These are phyloP conservation scores for Cordyceps cicadae DNA, from an alignment of 2,329 filamentous ascomycete species.

Conservation along the genomic window DNA sequence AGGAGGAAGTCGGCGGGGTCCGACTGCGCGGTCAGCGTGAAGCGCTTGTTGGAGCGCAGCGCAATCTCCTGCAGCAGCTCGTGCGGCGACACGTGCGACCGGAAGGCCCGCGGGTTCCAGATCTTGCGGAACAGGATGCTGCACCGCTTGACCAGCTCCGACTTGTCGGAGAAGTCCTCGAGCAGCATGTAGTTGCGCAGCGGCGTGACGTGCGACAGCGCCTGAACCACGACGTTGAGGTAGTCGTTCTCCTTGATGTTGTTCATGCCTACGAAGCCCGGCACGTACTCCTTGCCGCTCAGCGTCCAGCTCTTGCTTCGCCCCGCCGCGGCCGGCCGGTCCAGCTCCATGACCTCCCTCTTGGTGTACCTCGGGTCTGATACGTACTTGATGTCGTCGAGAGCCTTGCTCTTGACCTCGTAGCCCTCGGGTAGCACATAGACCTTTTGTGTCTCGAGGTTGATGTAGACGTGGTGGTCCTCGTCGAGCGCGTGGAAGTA, in stretches of 20 bases:
- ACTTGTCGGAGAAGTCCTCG: constrained; percentile 62
- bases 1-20: constrained; percentile 94
- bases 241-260: constrained; percentile 99
- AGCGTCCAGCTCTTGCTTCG: constrained; percentile 59
- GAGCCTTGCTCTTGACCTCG: constrained; percentile 85
- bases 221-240: constrained; percentile 88
- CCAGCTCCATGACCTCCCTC: constrained; percentile 70
- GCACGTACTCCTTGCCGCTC: constrained; percentile 74
- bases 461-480: constrained; percentile 95
- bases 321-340: constrained; percentile 45
- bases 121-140: constrained; percentile 90
- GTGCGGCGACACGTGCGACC: constrained; percentile 92
- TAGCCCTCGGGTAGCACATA: constrained; percentile 94
- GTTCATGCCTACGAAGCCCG: constrained; percentile 97
- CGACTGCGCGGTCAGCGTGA: constrained; percentile 81
- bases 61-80: constrained; percentile 94
- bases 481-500: constrained; percentile 97
- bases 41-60: constrained; percentile 81
- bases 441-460: constrained; percentile 86
- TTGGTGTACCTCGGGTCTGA: constrained; percentile 82
- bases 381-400: constrained; percentile 98
- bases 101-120: constrained; percentile 96
- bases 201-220: constrained; percentile 80
- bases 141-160: constrained; percentile 81
- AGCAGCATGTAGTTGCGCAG: constrained; percentile 88